Percentiles rank a stretch among this genome's conserved stretches.
Evolutionary conservation across 129 eudicot genomes (phyloP).

Genomic region (Flaveria brownii): DNA sequence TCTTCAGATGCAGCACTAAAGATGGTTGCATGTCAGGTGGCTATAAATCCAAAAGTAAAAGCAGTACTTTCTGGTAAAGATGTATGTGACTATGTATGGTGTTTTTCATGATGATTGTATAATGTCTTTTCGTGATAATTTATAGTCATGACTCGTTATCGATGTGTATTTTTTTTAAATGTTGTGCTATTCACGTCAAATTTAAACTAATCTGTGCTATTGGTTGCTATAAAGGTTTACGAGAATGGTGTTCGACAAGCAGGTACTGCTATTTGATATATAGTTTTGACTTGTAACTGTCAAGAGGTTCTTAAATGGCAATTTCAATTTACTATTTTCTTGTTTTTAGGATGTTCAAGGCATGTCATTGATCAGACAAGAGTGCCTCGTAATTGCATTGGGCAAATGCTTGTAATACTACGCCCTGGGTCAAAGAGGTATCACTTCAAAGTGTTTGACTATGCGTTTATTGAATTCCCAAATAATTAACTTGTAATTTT

Average conservation of each 20-base stretch:
- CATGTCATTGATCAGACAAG: constrained; percentile 31
- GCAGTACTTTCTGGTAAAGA: constrained; percentile 49
- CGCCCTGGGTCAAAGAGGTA: constrained; percentile 46
- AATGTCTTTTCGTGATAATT: constrained; percentile 29
- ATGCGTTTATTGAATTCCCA: neutral
- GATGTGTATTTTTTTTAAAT: neutral
- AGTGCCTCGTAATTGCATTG: constrained; percentile 56
- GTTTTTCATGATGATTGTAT: constrained; percentile 25
- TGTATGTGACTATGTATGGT: constrained; percentile 41
- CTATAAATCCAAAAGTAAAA: constrained; percentile 59
- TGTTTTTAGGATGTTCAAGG: constrained; percentile 42
- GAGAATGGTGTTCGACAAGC: constrained; percentile 48
- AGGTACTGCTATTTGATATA: constrained; percentile 42
- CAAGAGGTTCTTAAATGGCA: constrained; percentile 7
- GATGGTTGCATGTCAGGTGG: constrained; percentile 80
- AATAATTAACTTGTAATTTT: neutral
- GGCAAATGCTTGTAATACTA: constrained; percentile 47
- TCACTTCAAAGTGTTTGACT: constrained; percentile 6
- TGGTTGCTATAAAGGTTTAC: constrained; percentile 50
- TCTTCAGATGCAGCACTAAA: constrained; percentile 83
- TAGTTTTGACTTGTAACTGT: constrained; percentile 12
- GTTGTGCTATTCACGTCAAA: neutral
- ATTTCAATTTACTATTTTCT: constrained; percentile 19
- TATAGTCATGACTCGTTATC: neutral
- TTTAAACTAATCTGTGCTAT: constrained; percentile 39